phyloP scores from a whole-genome alignment of 768 basidiomycete genomes.

The Lepiota subincarnata region DNA sequence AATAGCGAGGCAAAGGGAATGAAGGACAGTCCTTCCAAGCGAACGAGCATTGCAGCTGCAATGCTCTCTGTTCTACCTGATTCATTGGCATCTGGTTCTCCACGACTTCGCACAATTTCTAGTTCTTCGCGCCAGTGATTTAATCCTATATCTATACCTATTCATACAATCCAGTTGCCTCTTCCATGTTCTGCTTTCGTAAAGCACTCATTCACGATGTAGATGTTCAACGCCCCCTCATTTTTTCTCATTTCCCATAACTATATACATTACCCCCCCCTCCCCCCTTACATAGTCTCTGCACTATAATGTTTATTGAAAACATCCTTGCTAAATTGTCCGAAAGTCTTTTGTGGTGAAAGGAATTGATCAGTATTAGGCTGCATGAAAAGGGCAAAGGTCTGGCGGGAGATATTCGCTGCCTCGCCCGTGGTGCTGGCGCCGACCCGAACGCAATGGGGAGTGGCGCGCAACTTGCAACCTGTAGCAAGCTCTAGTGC shows the following conservation, averaged over 20 bases:
- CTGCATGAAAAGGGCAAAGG: conserved; percentile 87
- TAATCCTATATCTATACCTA: not conserved
- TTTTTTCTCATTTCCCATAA: not conserved
- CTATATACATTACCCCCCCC: conserved; percentile 18
- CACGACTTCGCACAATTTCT: conserved; percentile 37
- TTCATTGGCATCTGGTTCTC: conserved; percentile 38
- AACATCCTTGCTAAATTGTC: conserved; percentile 82
- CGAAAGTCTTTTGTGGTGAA: conserved; percentile 72
- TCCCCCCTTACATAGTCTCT: conserved; percentile 23
- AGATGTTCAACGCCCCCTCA: not conserved
- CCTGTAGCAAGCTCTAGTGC: conserved; percentile 88
- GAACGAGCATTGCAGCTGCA: conserved; percentile 59
- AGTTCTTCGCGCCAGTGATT: conserved; percentile 17
- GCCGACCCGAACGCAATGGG: conserved; percentile 82
- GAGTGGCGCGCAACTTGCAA: conserved; percentile 81
- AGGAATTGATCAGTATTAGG: conserved; percentile 79
- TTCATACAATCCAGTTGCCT: not conserved
- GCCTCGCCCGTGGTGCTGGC: conserved; percentile 39
- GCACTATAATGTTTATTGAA: conserved; percentile 53
- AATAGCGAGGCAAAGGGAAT: conserved; percentile 34
- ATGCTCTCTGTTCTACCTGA: conserved; percentile 61
- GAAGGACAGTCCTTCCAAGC: conserved; percentile 41
- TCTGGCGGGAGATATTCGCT: conserved; percentile 70
- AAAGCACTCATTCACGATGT: conserved; percentile 5
- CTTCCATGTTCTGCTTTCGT: not conserved